Percentiles rank a stretch among this genome's conserved stretches.
phyloP scores from a whole-genome alignment of 2,329 filamentous ascomycete species.

The Neocatenulostroma microsporum region DNA sequence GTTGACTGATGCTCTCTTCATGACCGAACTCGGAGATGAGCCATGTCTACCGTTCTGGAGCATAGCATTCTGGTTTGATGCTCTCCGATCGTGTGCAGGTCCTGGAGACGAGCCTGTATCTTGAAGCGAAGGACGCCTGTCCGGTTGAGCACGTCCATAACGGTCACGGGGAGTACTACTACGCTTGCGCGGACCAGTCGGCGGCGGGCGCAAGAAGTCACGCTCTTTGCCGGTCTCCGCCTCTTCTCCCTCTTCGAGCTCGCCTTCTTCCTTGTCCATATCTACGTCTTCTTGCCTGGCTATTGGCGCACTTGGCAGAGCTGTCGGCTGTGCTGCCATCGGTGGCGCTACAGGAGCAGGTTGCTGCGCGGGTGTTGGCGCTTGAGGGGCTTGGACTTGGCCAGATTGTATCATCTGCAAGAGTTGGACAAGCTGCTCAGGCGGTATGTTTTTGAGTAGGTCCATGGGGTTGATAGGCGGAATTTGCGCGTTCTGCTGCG shows the following conservation, averaged over 20 bases:
- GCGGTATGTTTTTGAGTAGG: conserved; percentile 18
- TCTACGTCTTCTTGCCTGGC: conserved; percentile 20
- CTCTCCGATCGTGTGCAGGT: too few species aligned
- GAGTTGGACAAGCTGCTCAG: conserved; percentile 23
- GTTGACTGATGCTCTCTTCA: too few species aligned
- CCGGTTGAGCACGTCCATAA: neutral
- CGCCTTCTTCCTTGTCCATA: conserved; percentile 61
- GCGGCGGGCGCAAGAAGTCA: conserved; percentile 21
- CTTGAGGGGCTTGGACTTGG: conserved; percentile 16
- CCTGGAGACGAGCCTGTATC: too few species aligned
- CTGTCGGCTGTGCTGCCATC: neutral
- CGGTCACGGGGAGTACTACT: conserved; percentile 7
- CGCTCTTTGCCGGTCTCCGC: conserved; percentile 10
- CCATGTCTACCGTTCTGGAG: conserved; percentile 3
- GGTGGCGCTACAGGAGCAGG: conserved; percentile 3
- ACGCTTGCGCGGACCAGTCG: conserved; percentile 22
- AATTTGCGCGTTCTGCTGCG: conserved; percentile 19
- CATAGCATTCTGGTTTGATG: too few species aligned
- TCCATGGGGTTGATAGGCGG: conserved; percentile 10
- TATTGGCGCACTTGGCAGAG: neutral
- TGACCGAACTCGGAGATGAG: neutral
- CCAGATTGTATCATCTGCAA: conserved; percentile 22
- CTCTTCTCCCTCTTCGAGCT: conserved; percentile 64
- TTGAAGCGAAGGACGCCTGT: conserved; percentile 2
- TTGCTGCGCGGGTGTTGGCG: conserved; percentile 7